Evolutionary conservation across 1,139 yeast genomes (phyloP).

Genomic region (Wickerhamomyces sp.): DNA sequence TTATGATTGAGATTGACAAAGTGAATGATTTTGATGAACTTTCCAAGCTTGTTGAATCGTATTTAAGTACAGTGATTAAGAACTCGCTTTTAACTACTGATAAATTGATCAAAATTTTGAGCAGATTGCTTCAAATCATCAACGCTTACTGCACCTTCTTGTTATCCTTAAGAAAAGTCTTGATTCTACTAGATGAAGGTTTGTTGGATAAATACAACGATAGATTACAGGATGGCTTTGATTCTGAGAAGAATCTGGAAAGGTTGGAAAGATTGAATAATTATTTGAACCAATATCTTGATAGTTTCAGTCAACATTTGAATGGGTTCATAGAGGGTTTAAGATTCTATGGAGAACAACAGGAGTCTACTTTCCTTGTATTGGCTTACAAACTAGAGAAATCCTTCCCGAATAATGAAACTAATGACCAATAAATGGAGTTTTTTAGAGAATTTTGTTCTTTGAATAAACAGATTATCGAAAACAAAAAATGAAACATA

Average conservation of each 20-base stretch:
- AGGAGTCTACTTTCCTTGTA: slow-evolving; percentile 50
- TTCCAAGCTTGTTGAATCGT: slow-evolving; percentile 47
- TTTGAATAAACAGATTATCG: not conserved
- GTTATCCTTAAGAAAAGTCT: slow-evolving; percentile 48
- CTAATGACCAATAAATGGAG: not conserved
- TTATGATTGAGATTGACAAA: slow-evolving; percentile 29
- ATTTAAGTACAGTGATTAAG: slow-evolving; percentile 58
- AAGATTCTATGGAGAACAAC: slow-evolving; percentile 56
- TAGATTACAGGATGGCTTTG: slow-evolving; percentile 37
- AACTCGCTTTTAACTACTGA: slow-evolving; percentile 66
- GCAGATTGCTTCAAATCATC: slow-evolving; percentile 41
- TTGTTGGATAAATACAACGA: slow-evolving; percentile 37
- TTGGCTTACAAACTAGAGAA: slow-evolving; percentile 49
- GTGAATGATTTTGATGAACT: slow-evolving; percentile 46
- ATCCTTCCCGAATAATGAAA: slow-evolving; percentile 17
- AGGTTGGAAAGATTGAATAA: slow-evolving; percentile 43
- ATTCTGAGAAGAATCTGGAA: slow-evolving; percentile 33
- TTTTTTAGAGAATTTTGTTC: too few species aligned
- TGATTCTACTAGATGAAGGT: slow-evolving; percentile 46
- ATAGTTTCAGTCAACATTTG: slow-evolving; percentile 49
- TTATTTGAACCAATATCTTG: slow-evolving; percentile 46
- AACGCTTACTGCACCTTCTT: slow-evolving; percentile 53
- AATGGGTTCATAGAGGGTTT: slow-evolving; percentile 51
- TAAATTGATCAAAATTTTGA: slow-evolving; percentile 44
- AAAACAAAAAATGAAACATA: not conserved